phyloP scores from a whole-genome alignment of 176 grass and related monocot genomes.

The Hyparrhenia diplandra region DNA sequence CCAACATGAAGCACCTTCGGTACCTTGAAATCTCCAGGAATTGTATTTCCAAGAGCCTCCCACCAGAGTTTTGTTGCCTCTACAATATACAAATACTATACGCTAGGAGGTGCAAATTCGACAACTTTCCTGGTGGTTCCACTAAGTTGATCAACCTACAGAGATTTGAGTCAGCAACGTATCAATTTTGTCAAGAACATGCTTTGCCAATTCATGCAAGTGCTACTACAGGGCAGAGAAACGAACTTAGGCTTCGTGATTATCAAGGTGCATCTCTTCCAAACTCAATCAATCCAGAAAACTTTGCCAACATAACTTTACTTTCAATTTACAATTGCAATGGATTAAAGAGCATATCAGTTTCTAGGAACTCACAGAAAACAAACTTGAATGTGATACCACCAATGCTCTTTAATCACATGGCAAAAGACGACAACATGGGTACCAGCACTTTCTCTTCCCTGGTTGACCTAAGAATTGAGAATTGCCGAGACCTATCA shows the following conservation, averaged over 20 bases:
- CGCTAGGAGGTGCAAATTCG: background rate
- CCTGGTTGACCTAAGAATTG: background rate
- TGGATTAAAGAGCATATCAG: background rate
- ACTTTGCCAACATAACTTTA: background rate
- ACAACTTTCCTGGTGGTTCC: background rate
- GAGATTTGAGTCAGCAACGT: background rate
- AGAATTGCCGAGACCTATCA: background rate
- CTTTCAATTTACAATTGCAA: background rate
- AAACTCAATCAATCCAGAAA: background rate
- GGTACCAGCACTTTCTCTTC: background rate
- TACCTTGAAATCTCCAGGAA: background rate
- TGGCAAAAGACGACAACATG: background rate
- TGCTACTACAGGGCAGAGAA: no score
- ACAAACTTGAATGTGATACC: background rate
- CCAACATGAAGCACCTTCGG: slow-evolving; percentile 1
- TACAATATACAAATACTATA: background rate
- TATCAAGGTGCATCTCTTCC: background rate
- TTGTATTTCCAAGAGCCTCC: background rate
- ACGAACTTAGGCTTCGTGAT: background rate
- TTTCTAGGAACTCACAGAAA: background rate
- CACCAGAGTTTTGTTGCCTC: background rate
- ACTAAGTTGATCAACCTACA: background rate
- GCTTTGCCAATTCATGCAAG: background rate
- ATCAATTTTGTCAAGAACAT: background rate
- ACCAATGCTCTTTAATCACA: background rate